Evolutionary conservation across 2,329 filamentous ascomycete species (phyloP), one percentile per base, ranked within the genome.

Genomic region (Epichloe gansuensis): DNA sequence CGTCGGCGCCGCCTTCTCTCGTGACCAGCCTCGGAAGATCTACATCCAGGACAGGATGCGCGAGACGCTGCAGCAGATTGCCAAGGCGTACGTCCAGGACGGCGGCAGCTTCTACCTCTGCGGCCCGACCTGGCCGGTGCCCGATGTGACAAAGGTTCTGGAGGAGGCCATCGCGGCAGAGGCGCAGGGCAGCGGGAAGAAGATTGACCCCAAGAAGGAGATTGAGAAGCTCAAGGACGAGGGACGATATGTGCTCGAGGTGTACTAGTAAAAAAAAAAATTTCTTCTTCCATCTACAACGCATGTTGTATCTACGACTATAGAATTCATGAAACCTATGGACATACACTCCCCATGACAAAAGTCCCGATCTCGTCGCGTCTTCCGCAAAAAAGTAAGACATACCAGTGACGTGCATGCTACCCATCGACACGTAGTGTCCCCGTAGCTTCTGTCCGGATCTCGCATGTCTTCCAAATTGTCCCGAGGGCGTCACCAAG

Each of bases 31-130:
- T 15, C 79, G 96, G 75, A 98, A 98, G 83, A 95, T 98, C 59
- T 98, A 98, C 72, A 98, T 98, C 65, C 93, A 98, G 75, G 93
- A 98, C 68, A 82, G 91, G 59, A 98, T 98, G 93, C 79, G 93
- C 54, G 79, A 97, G 78, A 89, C 85, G 0, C 72, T 97, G 55
- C 72, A 75, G 45, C 84, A 93, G 57, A 94, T 98, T 58, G 78
- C 89, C 54, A 75, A 90, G 70, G 86, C 90, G 0, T 97, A 97
- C 69, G 81, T 96, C 59, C 75, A 83, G 63, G 82, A 96, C 60
- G 85, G 93, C 62, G 93, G 93, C 53, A 85, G 86, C 37, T 98
- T 98, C 74, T 98, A 98, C 72, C 84, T 98, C 17, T 98, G 93
- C 67, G 93, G 93, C 45, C 93, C 93, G 34, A 98, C 93, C 1